Evolutionary conservation across 176 grass and related monocot species (phyloP), one percentile per base, ranked within the genome.

Genomic region (Aechmea fasciata): DNA sequence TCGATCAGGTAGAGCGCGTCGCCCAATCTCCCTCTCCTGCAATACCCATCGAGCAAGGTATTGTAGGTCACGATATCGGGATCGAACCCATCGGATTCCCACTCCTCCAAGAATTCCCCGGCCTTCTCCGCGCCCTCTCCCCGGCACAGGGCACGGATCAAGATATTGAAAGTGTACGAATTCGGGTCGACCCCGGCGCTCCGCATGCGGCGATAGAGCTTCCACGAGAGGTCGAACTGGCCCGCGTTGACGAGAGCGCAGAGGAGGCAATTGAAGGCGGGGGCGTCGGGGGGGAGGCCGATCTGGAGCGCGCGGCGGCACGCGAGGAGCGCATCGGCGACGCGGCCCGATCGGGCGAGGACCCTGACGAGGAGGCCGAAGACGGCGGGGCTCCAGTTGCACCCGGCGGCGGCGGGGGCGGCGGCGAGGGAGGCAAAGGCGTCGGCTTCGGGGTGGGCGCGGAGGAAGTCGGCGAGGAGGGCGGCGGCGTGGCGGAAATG

Each of bases 41-140:
- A 92, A 78, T 83, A 92, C 33, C 84, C 86, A 5, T 81, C 77
- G 6, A 90, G 82, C 64, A 97, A 78, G 24, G 89, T 92, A 52
- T 92, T 92, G 79, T 92, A 92, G n/a, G 89, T 92, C 15, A 97
- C 86, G n/a, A 87, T 62, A 67, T 97, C 93, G 5, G 86, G 93
- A 57, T 84, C 86, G 69, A 97, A 97, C 9, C 89, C 93, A 50
- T 97, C 83, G 67, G 92, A 88, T 68, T 96, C 93, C 66, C 89
- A 81, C 70, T 89, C 79, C 52, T 97, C 86, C 49, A 97, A 71
- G 84, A 97, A 92, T 2, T 77, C 77, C 70, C 78, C 69, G 3
- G 83, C 89, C 41, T 87, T 85, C 54, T 65, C 73, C 15, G 84
- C 74, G 66, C 86, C 76, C 69, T 86, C 78, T 25, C 76, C 73